phyloP scores from a whole-genome alignment of 2,329 filamentous ascomycete genomes.

The Pseudogymnoascus sp. region DNA sequence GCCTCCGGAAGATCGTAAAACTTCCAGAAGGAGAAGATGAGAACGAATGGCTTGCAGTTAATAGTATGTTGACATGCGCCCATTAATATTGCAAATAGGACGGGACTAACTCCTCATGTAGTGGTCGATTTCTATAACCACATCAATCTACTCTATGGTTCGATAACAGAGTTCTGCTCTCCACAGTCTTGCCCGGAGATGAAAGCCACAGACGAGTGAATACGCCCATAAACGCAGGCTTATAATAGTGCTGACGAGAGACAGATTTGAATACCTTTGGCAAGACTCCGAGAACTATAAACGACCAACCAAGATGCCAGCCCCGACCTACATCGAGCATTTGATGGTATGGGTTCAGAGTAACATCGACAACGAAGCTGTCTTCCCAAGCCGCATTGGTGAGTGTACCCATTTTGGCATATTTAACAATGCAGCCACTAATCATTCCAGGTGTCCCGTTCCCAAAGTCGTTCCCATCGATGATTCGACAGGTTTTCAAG shows the following conservation, averaged over 20 bases:
- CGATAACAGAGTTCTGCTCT: constrained; percentile 98
- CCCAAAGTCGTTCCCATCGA: constrained; percentile 80
- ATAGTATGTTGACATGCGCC: constrained; percentile 53
- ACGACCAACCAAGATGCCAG: constrained; percentile 94
- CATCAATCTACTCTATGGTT: constrained; percentile 96
- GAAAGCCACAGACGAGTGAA: constrained; percentile 98
- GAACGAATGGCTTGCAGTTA: constrained; percentile 97
- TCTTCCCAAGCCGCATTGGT: constrained; percentile 93
- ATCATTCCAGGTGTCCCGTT: constrained; percentile 69
- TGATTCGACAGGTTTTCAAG: constrained; percentile 96
- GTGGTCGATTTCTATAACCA: constrained; percentile 99
- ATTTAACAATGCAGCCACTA: constrained; percentile 36
- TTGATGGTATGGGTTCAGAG: constrained; percentile 95
- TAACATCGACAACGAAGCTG: constrained; percentile 89
- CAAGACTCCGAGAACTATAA: constrained; percentile 93
- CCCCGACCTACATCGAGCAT: constrained; percentile 95
- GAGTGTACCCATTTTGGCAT: constrained; percentile 20
- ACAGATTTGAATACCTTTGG: constrained; percentile 96
- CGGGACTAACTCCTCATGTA: constrained; percentile 35
- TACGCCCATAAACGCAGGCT: background rate
- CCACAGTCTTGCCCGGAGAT: constrained; percentile 96
- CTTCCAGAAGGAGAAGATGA: constrained; percentile 94
- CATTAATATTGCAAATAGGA: background rate
- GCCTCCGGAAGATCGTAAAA: constrained; percentile 91
- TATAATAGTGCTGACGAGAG: constrained; percentile 2